Conservation (phyloP, 75 land plant genomes). For the Azolla pinnata region DNA sequence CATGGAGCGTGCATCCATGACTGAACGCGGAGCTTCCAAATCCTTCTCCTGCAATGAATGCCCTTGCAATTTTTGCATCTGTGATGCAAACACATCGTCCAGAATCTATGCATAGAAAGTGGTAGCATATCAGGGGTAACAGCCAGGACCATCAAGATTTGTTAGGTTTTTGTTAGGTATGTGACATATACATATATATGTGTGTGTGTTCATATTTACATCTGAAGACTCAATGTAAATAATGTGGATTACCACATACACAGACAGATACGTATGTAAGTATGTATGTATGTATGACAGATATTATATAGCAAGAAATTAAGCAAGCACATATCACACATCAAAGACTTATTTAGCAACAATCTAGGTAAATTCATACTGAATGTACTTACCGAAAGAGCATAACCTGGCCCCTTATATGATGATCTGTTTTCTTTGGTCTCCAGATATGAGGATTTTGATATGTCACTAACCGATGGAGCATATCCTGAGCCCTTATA, state of each 20-base stretch:
- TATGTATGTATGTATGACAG: background rate
- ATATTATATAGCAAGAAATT: too few species aligned
- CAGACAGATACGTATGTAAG: background rate
- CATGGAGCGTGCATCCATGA: constrained; percentile 64
- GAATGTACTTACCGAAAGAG: background rate
- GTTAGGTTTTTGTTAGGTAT: too few species aligned
- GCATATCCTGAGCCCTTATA: constrained; percentile 80
- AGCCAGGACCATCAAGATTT: too few species aligned
- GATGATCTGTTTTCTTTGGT: too few species aligned
- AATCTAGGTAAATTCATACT: too few species aligned
- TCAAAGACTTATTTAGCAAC: too few species aligned
- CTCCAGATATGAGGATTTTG: background rate
- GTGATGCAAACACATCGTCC: constrained; percentile 64
- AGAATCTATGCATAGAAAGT: constrained; percentile 40
- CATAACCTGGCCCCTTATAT: too few species aligned
- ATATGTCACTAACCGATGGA: constrained; percentile 47
- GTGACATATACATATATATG: too few species aligned
- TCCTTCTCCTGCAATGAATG: constrained; percentile 60
- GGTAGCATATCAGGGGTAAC: background rate
- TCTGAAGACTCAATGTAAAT: too few species aligned
- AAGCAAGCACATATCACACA: too few species aligned
- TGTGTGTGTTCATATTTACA: too few species aligned
- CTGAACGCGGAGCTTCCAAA: constrained; percentile 64
- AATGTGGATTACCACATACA: too few species aligned
- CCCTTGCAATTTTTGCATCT: constrained; percentile 68